Conservation (phyloP, 345 rosid species). For the Schrenkiella parvula region DNA sequence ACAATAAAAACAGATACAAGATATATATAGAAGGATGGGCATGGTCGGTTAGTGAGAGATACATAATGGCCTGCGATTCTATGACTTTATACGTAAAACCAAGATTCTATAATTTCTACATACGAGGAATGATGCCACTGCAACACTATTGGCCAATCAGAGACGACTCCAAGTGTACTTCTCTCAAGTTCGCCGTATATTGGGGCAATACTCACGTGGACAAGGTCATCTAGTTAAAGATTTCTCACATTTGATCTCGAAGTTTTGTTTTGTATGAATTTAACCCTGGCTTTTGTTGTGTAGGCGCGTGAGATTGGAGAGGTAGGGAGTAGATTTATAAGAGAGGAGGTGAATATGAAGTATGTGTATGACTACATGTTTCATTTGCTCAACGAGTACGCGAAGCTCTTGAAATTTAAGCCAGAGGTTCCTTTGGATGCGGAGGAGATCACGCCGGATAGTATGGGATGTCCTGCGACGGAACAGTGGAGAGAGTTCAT, state of each 20-base stretch:
- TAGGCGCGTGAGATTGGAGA: slow-evolving; percentile 67
- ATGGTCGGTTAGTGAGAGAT: slow-evolving; percentile 80
- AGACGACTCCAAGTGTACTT: slow-evolving; percentile 42
- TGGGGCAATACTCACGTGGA: slow-evolving; percentile 59
- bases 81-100: slow-evolving; percentile 51
- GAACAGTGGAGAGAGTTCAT: slow-evolving; percentile 43
- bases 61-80: slow-evolving; percentile 66
- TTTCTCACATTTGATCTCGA: not conserved
- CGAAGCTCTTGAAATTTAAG: slow-evolving; percentile 55
- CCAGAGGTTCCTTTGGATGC: slow-evolving; percentile 44
- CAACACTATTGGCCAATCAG: slow-evolving; percentile 71
- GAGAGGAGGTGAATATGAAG: slow-evolving; percentile 52
- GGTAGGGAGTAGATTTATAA: slow-evolving; percentile 46
- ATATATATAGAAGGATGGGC: slow-evolving; percentile 68
- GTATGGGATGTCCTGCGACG: slow-evolving; percentile 35
- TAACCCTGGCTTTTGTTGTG: not conserved
- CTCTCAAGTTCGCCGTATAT: slow-evolving; percentile 66
- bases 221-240: slow-evolving; percentile 7
- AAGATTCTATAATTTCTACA: slow-evolving; percentile 53
- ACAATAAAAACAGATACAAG: slow-evolving; percentile 45
- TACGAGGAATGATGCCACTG: slow-evolving; percentile 59
- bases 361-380: slow-evolving; percentile 72
- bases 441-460: slow-evolving; percentile 46
- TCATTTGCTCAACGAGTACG: slow-evolving; percentile 54
- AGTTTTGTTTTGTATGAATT: not conserved